These are phyloP conservation scores for Dorcoceras hygrometricum DNA, from an alignment of 257 asterid species.

Conservation along the genomic window DNA sequence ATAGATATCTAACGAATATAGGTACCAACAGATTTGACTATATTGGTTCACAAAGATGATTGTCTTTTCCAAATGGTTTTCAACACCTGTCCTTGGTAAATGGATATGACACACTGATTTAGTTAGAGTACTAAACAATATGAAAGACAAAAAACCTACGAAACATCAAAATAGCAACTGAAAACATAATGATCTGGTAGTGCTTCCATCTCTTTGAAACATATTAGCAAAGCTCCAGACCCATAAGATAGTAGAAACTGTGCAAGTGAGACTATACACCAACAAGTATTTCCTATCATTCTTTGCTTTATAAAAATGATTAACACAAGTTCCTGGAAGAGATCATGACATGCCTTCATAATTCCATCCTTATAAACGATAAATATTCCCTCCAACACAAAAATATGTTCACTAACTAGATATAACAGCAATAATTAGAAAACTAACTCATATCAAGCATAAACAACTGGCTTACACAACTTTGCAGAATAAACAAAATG, in stretches of 20 bases:
- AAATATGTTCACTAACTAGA: too few species aligned
- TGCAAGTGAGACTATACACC: not conserved
- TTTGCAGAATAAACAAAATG: too few species aligned
- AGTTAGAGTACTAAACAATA: not conserved
- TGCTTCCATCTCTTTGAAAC: not conserved
- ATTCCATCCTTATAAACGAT: not conserved
- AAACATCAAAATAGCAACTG: constrained; percentile 4
- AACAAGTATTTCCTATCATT: too few species aligned
- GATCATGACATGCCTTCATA: too few species aligned
- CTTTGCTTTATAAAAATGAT: too few species aligned
- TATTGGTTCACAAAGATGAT: not conserved
- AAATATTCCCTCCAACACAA: not conserved
- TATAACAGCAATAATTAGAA: too few species aligned
- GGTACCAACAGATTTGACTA: not conserved
- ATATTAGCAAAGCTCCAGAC: not conserved
- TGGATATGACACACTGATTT: not conserved
- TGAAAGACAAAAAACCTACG: not conserved
- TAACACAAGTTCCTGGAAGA: too few species aligned
- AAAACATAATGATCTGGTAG: not conserved
- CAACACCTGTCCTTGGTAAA: not conserved
- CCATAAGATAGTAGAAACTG: not conserved
- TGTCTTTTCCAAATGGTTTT: not conserved
- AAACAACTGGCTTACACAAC: too few species aligned
- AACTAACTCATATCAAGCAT: too few species aligned
- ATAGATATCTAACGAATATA: not conserved